Evolutionary conservation across 2,329 filamentous ascomycete species (phyloP).

Genomic region (Cercospora berteroae): DNA sequence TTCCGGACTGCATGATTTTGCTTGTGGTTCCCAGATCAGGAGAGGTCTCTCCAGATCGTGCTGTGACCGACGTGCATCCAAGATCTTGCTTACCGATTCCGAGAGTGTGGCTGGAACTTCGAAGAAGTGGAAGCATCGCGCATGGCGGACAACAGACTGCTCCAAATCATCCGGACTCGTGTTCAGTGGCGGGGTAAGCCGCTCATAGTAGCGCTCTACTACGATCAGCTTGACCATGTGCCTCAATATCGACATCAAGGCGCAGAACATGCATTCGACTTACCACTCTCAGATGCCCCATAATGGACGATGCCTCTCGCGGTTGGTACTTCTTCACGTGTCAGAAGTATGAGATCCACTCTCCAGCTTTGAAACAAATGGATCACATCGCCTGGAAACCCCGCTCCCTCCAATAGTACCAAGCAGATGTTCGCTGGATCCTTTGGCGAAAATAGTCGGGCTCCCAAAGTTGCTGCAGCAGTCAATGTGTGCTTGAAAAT

Average conservation of each 20-base stretch:
- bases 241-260: not conserved
- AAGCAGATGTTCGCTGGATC: constrained; percentile 21
- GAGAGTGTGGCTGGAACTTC: constrained; percentile 23
- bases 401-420: constrained; percentile 25
- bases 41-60: constrained; percentile 11
- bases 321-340: constrained; percentile 16
- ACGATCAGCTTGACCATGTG: not conserved
- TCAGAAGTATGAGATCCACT: constrained; percentile 22
- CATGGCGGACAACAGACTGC: not conserved
- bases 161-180: constrained; percentile 20
- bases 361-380: constrained; percentile 25
- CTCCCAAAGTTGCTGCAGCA: constrained; percentile 28
- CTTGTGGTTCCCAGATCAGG: constrained; percentile 33
- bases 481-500: constrained; percentile 4
- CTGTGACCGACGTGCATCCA: not conserved
- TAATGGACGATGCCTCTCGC: constrained; percentile 31
- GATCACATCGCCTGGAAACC: constrained; percentile 25
- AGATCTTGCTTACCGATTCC: constrained; percentile 13
- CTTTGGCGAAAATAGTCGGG: constrained; percentile 21
- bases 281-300: constrained; percentile 21
- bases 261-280: not conserved
- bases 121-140: constrained; percentile 31
- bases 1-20: constrained; percentile 28
- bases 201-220: constrained; percentile 25
- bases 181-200: constrained; percentile 28